Percentiles rank a stretch among this genome's conserved stretches.
These are phyloP conservation scores for Aspergillus asperescens DNA, from an alignment of 495 filamentous ascomycete genomes.

Conservation along the genomic window DNA sequence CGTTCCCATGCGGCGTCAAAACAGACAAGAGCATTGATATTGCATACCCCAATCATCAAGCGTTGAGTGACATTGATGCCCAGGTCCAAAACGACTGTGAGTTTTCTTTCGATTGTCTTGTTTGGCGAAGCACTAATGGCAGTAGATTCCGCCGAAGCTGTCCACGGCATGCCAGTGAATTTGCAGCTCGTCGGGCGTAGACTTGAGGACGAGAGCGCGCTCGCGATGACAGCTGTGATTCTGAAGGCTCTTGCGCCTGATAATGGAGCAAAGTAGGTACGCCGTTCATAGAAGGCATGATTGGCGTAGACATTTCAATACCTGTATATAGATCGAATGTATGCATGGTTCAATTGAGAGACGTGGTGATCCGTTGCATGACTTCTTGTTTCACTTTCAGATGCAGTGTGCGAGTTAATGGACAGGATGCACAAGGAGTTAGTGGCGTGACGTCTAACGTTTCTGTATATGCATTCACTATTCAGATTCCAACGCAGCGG, in stretches of 20 bases:
- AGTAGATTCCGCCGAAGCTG: conserved; percentile 6
- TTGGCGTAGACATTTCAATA: too few species aligned
- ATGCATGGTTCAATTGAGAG: too few species aligned
- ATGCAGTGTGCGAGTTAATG: too few species aligned
- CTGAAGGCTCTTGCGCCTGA: not conserved
- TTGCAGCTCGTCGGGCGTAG: conserved; percentile 8
- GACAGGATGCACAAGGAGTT: too few species aligned
- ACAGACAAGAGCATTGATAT: conserved; percentile 2
- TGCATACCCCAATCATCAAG: not conserved
- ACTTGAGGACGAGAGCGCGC: conserved; percentile 5
- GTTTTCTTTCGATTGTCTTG: not conserved
- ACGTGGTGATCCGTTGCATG: too few species aligned
- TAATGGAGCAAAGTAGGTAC: not conserved
- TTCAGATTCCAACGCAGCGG: too few species aligned
- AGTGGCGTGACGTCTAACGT: too few species aligned
- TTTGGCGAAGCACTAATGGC: not conserved
- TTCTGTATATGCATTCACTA: too few species aligned
- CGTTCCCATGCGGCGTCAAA: conserved; percentile 8
- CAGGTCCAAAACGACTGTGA: conserved; percentile 3
- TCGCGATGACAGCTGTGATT: conserved; percentile 4
- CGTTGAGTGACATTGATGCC: conserved; percentile 2
- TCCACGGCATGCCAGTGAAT: conserved; percentile 6
- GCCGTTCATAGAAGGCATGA: too few species aligned
- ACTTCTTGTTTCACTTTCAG: too few species aligned
- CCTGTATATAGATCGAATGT: too few species aligned